A percentile compares a stretch with the other conserved stretches of the same genome.
These are phyloP conservation scores for Sambucus nigra DNA, from an alignment of 129 eudicot species.

Conservation along the genomic window DNA sequence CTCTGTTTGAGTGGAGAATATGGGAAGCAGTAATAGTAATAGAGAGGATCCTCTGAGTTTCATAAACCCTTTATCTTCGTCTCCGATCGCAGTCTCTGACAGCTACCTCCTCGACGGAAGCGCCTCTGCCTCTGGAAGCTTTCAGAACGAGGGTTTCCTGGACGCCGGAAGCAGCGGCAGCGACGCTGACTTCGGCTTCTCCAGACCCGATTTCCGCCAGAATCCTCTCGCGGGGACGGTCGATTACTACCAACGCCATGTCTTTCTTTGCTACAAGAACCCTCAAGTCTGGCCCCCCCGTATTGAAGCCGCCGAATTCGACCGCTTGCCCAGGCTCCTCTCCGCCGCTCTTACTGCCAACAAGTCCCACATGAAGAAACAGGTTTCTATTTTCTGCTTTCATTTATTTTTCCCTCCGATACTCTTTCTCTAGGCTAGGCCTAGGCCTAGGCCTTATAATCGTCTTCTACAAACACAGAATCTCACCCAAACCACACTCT, in stretches of 20 bases:
- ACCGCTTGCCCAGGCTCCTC: conserved; percentile 80
- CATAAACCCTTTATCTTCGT: conserved; percentile 46
- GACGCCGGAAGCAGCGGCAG: conserved; percentile 22
- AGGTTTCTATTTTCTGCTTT: conserved; percentile 31
- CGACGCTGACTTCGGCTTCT: conserved; percentile 66
- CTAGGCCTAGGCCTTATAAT: too few species aligned
- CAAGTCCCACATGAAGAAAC: conserved; percentile 43
- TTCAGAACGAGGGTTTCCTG: conserved; percentile 66
- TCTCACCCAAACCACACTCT: too few species aligned
- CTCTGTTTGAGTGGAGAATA: too few species aligned
- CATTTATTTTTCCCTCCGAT: too few species aligned
- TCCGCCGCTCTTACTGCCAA: conserved; percentile 67
- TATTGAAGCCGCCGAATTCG: conserved; percentile 89
- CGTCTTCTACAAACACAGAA: too few species aligned
- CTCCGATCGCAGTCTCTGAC: conserved; percentile 48
- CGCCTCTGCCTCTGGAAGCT: conserved; percentile 80
- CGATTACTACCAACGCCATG: conserved; percentile 70
- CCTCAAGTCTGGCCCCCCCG: conserved; percentile 94
- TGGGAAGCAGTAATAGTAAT: too few species aligned
- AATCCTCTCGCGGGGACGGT: conserved; percentile 57
- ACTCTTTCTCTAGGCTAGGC: too few species aligned
- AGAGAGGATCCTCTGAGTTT: conserved; percentile 51
- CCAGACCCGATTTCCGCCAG: conserved; percentile 64
- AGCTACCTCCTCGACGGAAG: conserved; percentile 54
- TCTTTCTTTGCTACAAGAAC: conserved; percentile 82